phyloP scores from a whole-genome alignment of 2,329 filamentous ascomycete genomes.

The Phialophora tarda region DNA sequence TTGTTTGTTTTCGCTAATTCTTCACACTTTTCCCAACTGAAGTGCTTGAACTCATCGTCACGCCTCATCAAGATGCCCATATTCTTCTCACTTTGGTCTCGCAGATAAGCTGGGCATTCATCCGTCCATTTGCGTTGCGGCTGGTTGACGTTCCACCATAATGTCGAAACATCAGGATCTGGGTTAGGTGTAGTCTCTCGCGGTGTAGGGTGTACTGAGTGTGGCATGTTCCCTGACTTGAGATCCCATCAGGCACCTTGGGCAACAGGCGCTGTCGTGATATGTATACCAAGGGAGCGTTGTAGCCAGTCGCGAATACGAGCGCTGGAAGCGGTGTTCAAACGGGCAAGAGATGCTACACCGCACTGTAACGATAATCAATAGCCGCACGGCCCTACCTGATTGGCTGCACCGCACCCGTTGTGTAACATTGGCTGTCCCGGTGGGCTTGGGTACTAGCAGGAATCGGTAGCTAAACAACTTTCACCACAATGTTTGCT shows the following conservation, averaged over 20 bases:
- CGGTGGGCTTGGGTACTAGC: not conserved
- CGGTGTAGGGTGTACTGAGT: slow-evolving; percentile 33
- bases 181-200: slow-evolving; percentile 30
- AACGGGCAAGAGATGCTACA: not conserved
- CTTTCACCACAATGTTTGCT: not conserved
- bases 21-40: slow-evolving; percentile 73
- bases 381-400: not conserved
- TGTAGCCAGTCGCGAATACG: not conserved
- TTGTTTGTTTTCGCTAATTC: slow-evolving; percentile 68
- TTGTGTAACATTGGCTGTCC: not conserved
- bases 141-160: slow-evolving; percentile 86
- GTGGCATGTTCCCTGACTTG: slow-evolving; percentile 32
- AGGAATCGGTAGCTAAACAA: not conserved
- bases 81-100: slow-evolving; percentile 70
- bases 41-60: slow-evolving; percentile 67
- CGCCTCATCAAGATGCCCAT: slow-evolving; percentile 70
- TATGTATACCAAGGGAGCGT: not conserved
- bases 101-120: slow-evolving; percentile 75
- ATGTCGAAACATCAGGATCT: slow-evolving; percentile 41
- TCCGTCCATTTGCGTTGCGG: slow-evolving; percentile 64
- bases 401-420: not conserved
- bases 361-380: not conserved
- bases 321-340: not conserved
- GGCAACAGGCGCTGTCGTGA: not conserved
- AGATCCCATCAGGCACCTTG: not conserved